Evolutionary conservation across 2,329 filamentous ascomycete genomes (phyloP), one percentile per base, ranked within the genome.

Genomic region (Aspergillus unguis): DNA sequence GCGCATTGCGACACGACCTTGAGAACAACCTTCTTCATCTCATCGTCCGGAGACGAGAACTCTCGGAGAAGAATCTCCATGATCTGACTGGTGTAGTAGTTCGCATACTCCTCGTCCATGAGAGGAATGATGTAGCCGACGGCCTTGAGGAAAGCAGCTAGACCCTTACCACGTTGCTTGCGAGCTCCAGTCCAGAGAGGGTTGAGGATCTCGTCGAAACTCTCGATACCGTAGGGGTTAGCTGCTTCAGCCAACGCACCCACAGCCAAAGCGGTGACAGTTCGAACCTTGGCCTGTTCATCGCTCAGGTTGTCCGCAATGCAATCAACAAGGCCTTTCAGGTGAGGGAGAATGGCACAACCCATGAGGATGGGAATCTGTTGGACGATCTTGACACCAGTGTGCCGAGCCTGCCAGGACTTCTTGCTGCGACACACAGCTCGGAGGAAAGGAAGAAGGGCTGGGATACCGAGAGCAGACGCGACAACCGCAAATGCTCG

Each of bases 21-120:
- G 53, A 99, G 77, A 6, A 99, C 94, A 1, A 99, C 94, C 77
- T 99, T 99, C 77, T 97, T 99, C 94, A 99, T 99, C 73, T 99
- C 94, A 72, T 99, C 94, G 61, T 99, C 94, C 0, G 94, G 94
- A 0, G 92, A 96, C 5, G 91, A 88, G 66, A 99, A 99, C 69
- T 99, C 94, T 64, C 94, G 85, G 29, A 97, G 83, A 10, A 99
- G 77, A 65, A 97, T 97, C 72, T 97, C 94, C 92, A 99, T 97
- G 65, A 99, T 96, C 72, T 99, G 92, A 61, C 86, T 90, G 6
- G 94, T 97, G 68, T 99, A 99, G 76, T 99, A 99, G 70, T 96
- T 97, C 73, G 94, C 92, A 71, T 96, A 97, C 68, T 99, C 94
- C 73, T 99, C 94, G 75, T 99, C 94, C 94, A 99, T 99, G 48